Base-by-base conservation (phyloP, 1,284 basidiomycete species). In the Pseudozyma thailandica region DNA sequence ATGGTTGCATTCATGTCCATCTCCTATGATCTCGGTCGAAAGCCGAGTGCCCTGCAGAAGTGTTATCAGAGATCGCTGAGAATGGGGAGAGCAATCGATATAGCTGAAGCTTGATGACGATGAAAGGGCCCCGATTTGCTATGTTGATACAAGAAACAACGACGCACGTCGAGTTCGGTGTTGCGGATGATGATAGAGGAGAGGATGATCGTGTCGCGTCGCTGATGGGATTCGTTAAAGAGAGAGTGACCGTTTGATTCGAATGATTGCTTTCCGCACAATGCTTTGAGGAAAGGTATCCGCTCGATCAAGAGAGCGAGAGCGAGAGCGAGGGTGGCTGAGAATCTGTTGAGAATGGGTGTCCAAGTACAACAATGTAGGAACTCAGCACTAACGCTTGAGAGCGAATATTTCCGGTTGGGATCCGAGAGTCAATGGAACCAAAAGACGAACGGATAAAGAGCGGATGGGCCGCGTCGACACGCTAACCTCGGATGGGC, bases 1-100 rank as follows among this genome's bases (percentile, higher is more conserved):
- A 72, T 68, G 54, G 70, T 68, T 51, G 63, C 62, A 49, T 72
- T 66, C 70, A 72, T 66, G 45, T 72, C 70, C 70, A 72, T 72
- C 33, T 66, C 56, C 52, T 31, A 35, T 51, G 45, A 27, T 39
- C 45, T 50, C 49, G 51, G 55, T 39, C 7, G 23, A 30, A 12
- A 18, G 50, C 56, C 49, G 57, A 61, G 55, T 18, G n/a, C 16
- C 21, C 31, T 18, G 4, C 25, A 16, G 27, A 35, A 30, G 6
- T 9, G 31, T 12, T 21, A 27, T 41, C 16, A 39, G 33, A 21
- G 23, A 28, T 37, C 18, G 30, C 16, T 26, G n/a, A 39, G 42
- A 21, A 37, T n/a, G 26, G 37, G 33, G 16, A 21, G 35, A 49
- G 25, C 8, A 16, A 28, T 6, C 25, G 27, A 42, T 35, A 28